Percentiles rank a stretch among this genome's conserved stretches.
These are phyloP conservation scores for Elsinoe perseae DNA, from an alignment of 2,329 filamentous ascomycete genomes.

Conservation along the genomic window DNA sequence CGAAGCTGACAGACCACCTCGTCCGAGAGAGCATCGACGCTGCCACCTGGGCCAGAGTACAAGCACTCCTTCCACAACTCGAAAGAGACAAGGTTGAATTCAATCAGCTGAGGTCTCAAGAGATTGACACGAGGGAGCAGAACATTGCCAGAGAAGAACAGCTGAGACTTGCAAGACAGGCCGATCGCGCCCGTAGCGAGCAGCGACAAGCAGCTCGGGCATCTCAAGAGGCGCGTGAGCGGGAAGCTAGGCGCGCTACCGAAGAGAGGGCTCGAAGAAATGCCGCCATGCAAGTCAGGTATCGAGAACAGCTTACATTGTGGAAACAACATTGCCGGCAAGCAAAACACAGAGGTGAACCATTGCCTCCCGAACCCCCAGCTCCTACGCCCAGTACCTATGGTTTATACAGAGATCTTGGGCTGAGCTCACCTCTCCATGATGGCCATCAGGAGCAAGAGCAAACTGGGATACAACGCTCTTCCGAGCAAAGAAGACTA, in stretches of 20 bases:
- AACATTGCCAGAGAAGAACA: background rate
- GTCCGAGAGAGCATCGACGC: background rate
- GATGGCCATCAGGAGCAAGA: no score
- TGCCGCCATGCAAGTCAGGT: background rate
- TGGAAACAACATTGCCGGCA: conserved; percentile 1
- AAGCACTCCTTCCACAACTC: background rate
- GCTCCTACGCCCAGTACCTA: background rate
- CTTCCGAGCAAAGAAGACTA: background rate
- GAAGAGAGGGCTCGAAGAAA: background rate
- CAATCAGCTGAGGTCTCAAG: background rate
- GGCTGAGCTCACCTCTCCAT: background rate
- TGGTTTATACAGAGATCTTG: background rate
- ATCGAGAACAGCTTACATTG: background rate
- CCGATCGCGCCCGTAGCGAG: background rate
- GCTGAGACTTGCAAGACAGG: background rate
- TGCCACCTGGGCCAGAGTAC: background rate
- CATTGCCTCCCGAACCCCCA: background rate
- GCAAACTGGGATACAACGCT: background rate
- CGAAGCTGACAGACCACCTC: background rate
- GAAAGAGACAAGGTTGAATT: background rate
- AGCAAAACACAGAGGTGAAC: background rate
- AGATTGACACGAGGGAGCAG: background rate
- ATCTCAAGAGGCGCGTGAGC: background rate
- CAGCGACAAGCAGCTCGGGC: no score
- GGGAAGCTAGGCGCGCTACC: background rate